Base-by-base conservation (phyloP, 345 rosid genomes). In the Brassica cretica region DNA sequence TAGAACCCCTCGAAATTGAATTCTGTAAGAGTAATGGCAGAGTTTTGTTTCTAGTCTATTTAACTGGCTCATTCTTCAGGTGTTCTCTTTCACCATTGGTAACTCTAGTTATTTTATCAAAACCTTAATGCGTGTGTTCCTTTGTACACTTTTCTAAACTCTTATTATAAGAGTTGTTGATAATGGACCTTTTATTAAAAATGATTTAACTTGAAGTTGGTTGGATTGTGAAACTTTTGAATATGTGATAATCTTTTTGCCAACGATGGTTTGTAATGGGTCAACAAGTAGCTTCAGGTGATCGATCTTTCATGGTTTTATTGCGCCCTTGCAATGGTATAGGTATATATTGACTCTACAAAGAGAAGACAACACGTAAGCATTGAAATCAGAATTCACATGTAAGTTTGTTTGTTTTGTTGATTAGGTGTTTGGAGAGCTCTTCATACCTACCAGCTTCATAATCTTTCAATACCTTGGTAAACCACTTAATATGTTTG, bases 41-140 rank as follows among this genome's bases (percentile, higher is more conserved):
- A 65, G 76, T 46, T 37, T 59, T 59, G 61, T 27, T 71, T 49
- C 62, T 60, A 27, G 60, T 69, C 72, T 14, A 15, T 46, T 46
- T 14, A 46, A 46, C 53, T 44, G n/a, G 14, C 15, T 44, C 15
- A 12, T 14, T 49, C 18, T 49, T 49, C 55, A 49, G n/a, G 18
- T n/a, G n/a, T 49, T 14, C 6, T 49, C 16, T 46, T 14, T 5
- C 55, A 14, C 6, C 55, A 14, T 46, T 46, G 16, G 5, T 46
- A 46, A 5, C 5, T 44, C n/a, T 46, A 46, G n/a, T 46, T 46
- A 12, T 46, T 14, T 46, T 15, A 46, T 46, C 53, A 44, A 12
- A 44, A 44, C 53, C 53, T 12, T 44, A 10, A 41, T 10, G n/a
- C n/a, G n/a, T 51, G 7, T n/a, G 56, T 49, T 49, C 19, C 56